Evolutionary conservation across 257 asterid species (phyloP), one percentile per base, ranked within the genome.

Genomic region (Avicennia marina): DNA sequence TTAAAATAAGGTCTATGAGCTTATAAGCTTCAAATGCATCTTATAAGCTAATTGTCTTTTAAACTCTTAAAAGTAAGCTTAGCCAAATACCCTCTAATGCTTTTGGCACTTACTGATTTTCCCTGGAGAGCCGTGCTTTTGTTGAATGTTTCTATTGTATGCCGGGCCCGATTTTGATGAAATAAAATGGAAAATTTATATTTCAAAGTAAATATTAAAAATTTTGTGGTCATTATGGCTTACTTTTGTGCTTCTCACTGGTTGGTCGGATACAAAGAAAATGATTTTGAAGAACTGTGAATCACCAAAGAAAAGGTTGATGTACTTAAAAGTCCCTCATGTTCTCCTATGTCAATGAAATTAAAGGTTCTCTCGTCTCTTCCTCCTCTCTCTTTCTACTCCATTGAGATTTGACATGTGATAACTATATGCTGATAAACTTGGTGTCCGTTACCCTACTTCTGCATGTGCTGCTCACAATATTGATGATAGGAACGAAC

Each of bases 161-260:
- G 27, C 11, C 24, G 36, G 17, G 33, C 53, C 27, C 39, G 52
- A 45, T 56, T 57, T 48, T 39, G 26, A 24, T 56, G 46, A 38
- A 17, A 29, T 27, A 34, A 27, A 44, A 26, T 19, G 29, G 11
- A 19, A n/a, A 11, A 25, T 32, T 29, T 27, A 12, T 32, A 58
- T 43, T 15, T 16, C 17, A 20, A 15, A 22, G 24, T 15, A 19
- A 32, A 19, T 34, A 50, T 24, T 15, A 50, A 59, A 22, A 13
- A 12, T 43, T 3, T 19, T 34, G 55, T 45, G 62, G 33, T 43
- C 44, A 16, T n/a, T n/a, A n/a, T n/a, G n/a, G n/a, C n/a, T n/a
- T n/a, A n/a, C n/a, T n/a, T n/a, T 53, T 60, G 27, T 58, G 13
- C 51, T 27, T 57, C 51, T 47, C 26, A 12, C 53, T 39, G 42